A percentile compares a stretch with the other conserved stretches of the same genome.
phyloP scores from a whole-genome alignment of 352 stramenopile genomes.

The Pythium vanterpoolii region DNA sequence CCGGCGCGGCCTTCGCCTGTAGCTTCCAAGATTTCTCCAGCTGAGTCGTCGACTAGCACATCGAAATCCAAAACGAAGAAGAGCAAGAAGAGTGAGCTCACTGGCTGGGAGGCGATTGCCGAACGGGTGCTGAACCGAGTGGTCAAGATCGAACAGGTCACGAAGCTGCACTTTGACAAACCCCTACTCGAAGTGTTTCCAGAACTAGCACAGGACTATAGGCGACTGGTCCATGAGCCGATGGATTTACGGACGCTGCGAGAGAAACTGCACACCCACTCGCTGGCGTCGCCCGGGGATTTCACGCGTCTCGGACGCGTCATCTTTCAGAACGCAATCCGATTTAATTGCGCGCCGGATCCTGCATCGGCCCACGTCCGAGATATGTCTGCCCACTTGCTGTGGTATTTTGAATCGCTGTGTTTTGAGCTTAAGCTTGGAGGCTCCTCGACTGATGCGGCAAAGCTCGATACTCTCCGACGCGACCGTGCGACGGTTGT shows the following conservation, averaged over 20 bases:
- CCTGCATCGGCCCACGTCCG: constrained; percentile 67
- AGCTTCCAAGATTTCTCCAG: constrained; percentile 35
- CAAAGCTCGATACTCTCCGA: constrained; percentile 44
- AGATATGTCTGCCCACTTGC: constrained; percentile 74
- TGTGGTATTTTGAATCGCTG: constrained; percentile 86
- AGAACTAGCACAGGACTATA: constrained; percentile 64
- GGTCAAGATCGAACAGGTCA: constrained; percentile 74
- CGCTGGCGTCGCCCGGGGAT: constrained; percentile 33
- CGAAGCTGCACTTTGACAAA: constrained; percentile 78
- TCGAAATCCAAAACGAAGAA: constrained; percentile 57
- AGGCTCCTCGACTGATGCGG: constrained; percentile 9
- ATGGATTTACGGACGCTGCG: constrained; percentile 81
- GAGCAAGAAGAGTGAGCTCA: constrained; percentile 77
- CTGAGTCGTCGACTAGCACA: constrained; percentile 22
- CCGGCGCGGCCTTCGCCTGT: background rate
- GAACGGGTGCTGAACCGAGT: constrained; percentile 72
- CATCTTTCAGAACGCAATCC: constrained; percentile 82
- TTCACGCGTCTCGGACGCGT: constrained; percentile 72
- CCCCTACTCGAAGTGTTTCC: constrained; percentile 75
- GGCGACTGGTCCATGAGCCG: constrained; percentile 58
- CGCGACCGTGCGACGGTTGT: constrained; percentile 53
- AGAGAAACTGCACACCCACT: constrained; percentile 56
- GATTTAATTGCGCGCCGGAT: constrained; percentile 77
- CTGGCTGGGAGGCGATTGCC: constrained; percentile 58
- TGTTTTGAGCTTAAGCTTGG: constrained; percentile 59